Percentiles rank a stretch among this genome's conserved stretches.
phyloP scores from a whole-genome alignment of 306 rosid species.

The Trifolium dubium region DNA sequence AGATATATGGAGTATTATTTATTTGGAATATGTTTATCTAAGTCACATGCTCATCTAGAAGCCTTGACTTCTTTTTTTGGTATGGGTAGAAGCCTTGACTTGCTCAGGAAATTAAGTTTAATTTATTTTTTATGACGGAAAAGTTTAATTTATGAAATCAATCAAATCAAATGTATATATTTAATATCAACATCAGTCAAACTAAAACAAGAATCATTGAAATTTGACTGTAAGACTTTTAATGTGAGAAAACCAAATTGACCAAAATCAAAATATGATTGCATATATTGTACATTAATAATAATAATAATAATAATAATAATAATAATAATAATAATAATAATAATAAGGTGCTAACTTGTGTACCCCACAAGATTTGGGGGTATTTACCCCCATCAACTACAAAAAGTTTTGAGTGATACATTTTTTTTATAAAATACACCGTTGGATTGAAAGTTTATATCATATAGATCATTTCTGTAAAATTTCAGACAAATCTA shows the following conservation, averaged over 20 bases:
- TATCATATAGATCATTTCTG: too few species aligned
- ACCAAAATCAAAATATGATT: background rate
- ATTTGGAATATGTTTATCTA: background rate
- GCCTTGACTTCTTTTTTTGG: background rate
- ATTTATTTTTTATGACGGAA: too few species aligned
- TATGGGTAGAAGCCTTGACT: background rate
- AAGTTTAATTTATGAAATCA: background rate
- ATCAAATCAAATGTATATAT: background rate
- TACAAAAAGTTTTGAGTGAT: too few species aligned
- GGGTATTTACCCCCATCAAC: too few species aligned
- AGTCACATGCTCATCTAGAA: background rate
- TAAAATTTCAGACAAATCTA: too few species aligned
- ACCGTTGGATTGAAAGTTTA: too few species aligned
- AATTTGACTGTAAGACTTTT: slow-evolving; percentile 21
- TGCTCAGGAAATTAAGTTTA: background rate
- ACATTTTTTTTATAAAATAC: too few species aligned
- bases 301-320: too few species aligned
- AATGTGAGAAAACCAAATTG: background rate
- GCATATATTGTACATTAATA: too few species aligned
- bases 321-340: too few species aligned
- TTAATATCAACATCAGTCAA: slow-evolving; percentile 14
- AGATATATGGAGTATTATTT: background rate
- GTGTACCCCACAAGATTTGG: too few species aligned
- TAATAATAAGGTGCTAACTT: too few species aligned
- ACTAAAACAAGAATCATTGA: slow-evolving; percentile 20